Percentiles rank a stretch among this genome's conserved stretches.
Evolutionary conservation across 805 yeast genomes (phyloP).

Genomic region (Scheffersomyces spartinae): DNA sequence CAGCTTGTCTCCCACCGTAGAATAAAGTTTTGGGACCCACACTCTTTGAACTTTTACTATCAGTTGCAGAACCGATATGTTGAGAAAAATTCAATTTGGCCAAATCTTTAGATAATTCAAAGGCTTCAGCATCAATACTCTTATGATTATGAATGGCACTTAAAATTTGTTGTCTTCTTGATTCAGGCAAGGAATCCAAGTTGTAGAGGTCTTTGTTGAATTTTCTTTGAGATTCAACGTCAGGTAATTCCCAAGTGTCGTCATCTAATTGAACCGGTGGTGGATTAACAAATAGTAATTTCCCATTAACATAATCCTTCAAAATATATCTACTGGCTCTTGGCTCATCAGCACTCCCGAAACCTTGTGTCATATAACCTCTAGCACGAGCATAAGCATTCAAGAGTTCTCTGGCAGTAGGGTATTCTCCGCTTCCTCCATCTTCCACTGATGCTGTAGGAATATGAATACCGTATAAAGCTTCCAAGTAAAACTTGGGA

Average conservation of each 20-base stretch:
- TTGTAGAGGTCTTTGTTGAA: constrained; percentile 74
- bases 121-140: constrained; percentile 36
- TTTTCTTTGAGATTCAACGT: constrained; percentile 23
- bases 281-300: constrained; percentile 71
- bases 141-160: constrained; percentile 51
- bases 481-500: constrained; percentile 83
- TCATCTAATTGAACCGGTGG: constrained; percentile 60
- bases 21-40: constrained; percentile 38
- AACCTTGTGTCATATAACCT: constrained; percentile 96
- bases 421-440: constrained; percentile 74
- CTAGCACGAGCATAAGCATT: constrained; percentile 92
- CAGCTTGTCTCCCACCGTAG: constrained; percentile 79
- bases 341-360: constrained; percentile 93
- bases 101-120: constrained; percentile 62
- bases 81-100: constrained; percentile 66
- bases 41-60: constrained; percentile 15
- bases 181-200: constrained; percentile 52
- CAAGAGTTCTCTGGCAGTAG: constrained; percentile 81
- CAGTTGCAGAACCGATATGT: constrained; percentile 45
- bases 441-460: constrained; percentile 65
- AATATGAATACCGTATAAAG: constrained; percentile 86
- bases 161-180: constrained; percentile 60
- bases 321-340: constrained; percentile 87
- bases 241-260: constrained; percentile 45
- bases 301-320: constrained; percentile 93